A percentile compares a stretch with the other conserved stretches of the same genome.
Evolutionary conservation across 2,329 filamentous ascomycete species (phyloP).

Genomic region (Triangularia setosa): DNA sequence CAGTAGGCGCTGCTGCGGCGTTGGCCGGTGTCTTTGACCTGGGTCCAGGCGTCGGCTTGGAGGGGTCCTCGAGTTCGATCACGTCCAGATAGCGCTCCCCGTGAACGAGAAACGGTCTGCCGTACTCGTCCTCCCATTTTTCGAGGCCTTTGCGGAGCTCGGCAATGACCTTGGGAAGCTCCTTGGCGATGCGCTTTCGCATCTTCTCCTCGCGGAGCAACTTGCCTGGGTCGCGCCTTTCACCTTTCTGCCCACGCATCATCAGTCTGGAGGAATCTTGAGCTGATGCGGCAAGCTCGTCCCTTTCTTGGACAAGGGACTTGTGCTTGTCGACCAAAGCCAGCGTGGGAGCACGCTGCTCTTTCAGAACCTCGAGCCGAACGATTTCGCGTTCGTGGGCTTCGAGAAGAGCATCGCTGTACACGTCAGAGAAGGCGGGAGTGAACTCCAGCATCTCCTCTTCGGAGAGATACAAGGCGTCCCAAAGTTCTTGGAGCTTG

Average conservation of each 20-base stretch:
- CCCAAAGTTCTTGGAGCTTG: slow-evolving; percentile 93
- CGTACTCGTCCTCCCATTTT: slow-evolving; percentile 89
- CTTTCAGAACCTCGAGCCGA: slow-evolving; percentile 74
- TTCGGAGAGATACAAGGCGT: slow-evolving; percentile 87
- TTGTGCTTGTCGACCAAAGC: slow-evolving; percentile 80
- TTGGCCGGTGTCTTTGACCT: slow-evolving; percentile 72
- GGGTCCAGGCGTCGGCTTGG: slow-evolving; percentile 57
- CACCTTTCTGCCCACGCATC: slow-evolving; percentile 86
- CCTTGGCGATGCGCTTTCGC: slow-evolving; percentile 94
- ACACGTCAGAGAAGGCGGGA: slow-evolving; percentile 94
- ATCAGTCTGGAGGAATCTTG: slow-evolving; percentile 93
- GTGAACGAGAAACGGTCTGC: slow-evolving; percentile 86
- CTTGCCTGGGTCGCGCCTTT: slow-evolving; percentile 91
- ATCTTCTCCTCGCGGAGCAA: slow-evolving; percentile 95
- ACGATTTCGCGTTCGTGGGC: slow-evolving; percentile 90
- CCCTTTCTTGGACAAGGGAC: slow-evolving; percentile 75
- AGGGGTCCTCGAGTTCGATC: slow-evolving; percentile 61
- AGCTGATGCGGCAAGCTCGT: slow-evolving; percentile 83
- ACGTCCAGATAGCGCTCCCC: slow-evolving; percentile 87
- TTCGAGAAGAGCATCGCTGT: slow-evolving; percentile 90
- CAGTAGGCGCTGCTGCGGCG: slow-evolving; percentile 41
- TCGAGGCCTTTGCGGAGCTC: slow-evolving; percentile 82
- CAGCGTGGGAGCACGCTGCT: slow-evolving; percentile 82
- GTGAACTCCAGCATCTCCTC: slow-evolving; percentile 99
- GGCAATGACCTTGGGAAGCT: slow-evolving; percentile 83